Conservation (phyloP, 768 basidiomycete species). For the Scleroderma bovista region DNA sequence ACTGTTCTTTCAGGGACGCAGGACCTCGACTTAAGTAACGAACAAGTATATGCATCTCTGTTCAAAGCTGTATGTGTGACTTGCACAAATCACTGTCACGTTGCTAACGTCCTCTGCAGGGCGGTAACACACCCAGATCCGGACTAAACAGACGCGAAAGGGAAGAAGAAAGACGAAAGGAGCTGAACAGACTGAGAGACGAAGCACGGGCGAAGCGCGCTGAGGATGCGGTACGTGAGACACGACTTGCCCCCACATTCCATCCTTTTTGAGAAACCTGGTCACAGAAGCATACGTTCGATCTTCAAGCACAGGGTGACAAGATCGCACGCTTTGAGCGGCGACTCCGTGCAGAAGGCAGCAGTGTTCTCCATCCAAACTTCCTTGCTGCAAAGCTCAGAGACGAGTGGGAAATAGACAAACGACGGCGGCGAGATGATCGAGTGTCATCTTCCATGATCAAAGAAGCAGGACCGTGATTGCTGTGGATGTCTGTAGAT, state of each 20-base stretch:
- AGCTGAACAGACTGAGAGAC: constrained; percentile 64
- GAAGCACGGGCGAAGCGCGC: constrained; percentile 56
- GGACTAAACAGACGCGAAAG: constrained; percentile 38
- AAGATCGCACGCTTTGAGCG: constrained; percentile 64
- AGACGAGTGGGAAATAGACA: constrained; percentile 44
- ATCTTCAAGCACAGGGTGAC: constrained; percentile 54
- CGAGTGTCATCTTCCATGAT: constrained; percentile 11
- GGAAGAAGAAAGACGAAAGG: constrained; percentile 65
- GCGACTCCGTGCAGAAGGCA: constrained; percentile 40
- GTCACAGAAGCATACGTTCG: constrained; percentile 44
- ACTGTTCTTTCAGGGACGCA: constrained; percentile 42
- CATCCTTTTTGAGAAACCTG: constrained; percentile 9
- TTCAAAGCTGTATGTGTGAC: constrained; percentile 48
- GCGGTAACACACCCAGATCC: constrained; percentile 39
- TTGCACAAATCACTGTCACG: not conserved
- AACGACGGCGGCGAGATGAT: constrained; percentile 24
- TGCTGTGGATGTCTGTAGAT: not conserved
- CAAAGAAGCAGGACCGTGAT: constrained; percentile 28
- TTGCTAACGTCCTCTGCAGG: constrained; percentile 26
- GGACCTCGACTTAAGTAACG: constrained; percentile 61
- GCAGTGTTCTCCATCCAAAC: constrained; percentile 57
- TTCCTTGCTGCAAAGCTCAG: constrained; percentile 54
- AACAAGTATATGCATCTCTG: constrained; percentile 55
- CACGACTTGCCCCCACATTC: not conserved
- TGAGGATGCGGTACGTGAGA: constrained; percentile 45